Base-by-base conservation (phyloP, 139 green algal species). In the Raphidocelis subcapitata region DNA sequence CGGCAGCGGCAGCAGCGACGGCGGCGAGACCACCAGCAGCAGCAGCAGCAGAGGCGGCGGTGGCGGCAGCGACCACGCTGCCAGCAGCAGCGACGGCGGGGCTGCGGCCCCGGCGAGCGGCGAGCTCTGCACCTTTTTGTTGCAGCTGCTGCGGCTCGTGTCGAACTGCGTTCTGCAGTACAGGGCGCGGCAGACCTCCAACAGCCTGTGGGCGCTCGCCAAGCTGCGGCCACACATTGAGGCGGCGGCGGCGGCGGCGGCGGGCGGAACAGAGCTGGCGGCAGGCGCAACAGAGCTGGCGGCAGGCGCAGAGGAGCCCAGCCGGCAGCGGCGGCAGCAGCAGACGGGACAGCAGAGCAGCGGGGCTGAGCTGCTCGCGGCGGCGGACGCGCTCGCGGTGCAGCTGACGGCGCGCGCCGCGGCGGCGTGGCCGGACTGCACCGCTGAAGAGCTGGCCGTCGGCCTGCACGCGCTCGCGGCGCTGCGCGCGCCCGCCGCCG, bases 121-220 rank as follows among this genome's bases (percentile, higher is more conserved):
- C n/a, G 24, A 2, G 46, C 36, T 68, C 23, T 28, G 52, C 21
- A 24, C 5, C 1, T 12, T 33, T 10, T 54, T 73, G 33, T 54
- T 54, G 5, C 3, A 24, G 1, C 44, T 76, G 41, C 59, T 76
- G 60, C n/a, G 35, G 54, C 41, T 59, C 1, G 29, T 41, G 0
- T 16, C 64, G 29, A 15, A 62, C 52, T 59, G 69, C 24, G 31
- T n/a, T 29, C n/a, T n/a, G 3, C 35, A 51, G 16, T 69, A 62
- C 23, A 32, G 59, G 31, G 60, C 52, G 33, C 54, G 69, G 32
- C 69, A 76, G 60, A 29, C 37, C 3, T 57, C 69, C 20, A 76
- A 76, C 60, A 62, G 59, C 59, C 5, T 69, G 20, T 76, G 69
- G 69, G 69, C 69, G 23, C 36, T 31, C 28, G 12, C 23, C 3